These are phyloP conservation scores for Trichomonascus vanleenenianus DNA, from an alignment of 805 yeast genomes.

Conservation along the genomic window DNA sequence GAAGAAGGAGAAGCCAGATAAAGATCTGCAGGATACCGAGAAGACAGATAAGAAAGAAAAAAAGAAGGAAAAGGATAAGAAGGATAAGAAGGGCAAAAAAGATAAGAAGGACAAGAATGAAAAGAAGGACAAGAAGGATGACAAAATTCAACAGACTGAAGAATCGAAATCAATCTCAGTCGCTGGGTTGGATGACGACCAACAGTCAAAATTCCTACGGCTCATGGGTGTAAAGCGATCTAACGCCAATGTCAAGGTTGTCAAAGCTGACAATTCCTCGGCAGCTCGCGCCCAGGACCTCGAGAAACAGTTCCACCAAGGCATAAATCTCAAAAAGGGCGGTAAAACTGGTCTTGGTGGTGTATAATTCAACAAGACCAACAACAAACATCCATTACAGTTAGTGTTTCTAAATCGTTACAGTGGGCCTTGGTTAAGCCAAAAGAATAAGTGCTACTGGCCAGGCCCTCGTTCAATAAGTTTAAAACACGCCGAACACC, in stretches of 20 bases:
- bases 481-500: conserved; percentile 32
- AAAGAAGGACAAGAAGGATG: conserved; percentile 9
- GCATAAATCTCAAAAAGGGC: conserved; percentile 12
- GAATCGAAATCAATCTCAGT: conserved; percentile 9
- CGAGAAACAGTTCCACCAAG: conserved; percentile 18
- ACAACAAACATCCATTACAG: background rate
- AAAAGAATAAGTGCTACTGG: too few species aligned
- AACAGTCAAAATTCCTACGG: conserved; percentile 19
- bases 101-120: conserved; percentile 3
- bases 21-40: background rate
- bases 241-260: conserved; percentile 4
- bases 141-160: conserved; percentile 1
- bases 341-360: conserved; percentile 16
- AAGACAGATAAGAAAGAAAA: background rate
- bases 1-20: background rate
- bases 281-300: conserved; percentile 11
- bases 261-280: background rate
- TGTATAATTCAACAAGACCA: background rate
- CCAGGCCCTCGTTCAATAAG: background rate
- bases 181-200: conserved; percentile 14
- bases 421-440: too few species aligned
- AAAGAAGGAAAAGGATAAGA: conserved; percentile 2
- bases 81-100: conserved; percentile 3
- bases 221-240: conserved; percentile 20
- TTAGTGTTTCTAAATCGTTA: background rate